phyloP scores from a whole-genome alignment of 306 rosid species.

The Parietaria judaica region DNA sequence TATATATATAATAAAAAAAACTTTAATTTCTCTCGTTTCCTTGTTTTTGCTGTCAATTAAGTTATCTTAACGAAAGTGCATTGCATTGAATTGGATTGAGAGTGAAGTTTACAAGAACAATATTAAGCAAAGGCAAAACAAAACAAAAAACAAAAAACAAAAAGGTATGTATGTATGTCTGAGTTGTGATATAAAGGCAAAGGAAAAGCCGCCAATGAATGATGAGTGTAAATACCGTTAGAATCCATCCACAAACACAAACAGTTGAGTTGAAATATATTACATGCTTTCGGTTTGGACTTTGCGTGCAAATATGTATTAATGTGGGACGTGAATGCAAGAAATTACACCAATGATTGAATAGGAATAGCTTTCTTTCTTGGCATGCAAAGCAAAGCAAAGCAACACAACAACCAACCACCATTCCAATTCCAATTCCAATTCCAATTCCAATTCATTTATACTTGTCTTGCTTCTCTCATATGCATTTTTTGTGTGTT shows the following conservation, averaged over 20 bases:
- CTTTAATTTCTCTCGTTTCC: neutral
- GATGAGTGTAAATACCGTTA: conserved; percentile 2
- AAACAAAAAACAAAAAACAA: neutral
- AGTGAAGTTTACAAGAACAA: conserved; percentile 1
- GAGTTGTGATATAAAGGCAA: neutral
- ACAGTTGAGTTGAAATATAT: neutral
- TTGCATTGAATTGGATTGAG: neutral
- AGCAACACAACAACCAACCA: neutral
- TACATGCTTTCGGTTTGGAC: neutral
- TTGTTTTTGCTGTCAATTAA: neutral
- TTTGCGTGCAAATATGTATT: conserved; percentile 1
- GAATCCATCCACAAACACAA: neutral
- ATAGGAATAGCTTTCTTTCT: neutral
- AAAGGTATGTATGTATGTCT: conserved; percentile 1
- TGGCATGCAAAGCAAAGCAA: conserved; percentile 3
- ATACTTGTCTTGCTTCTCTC: conserved; percentile 12
- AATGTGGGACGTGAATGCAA: neutral
- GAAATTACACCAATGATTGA: conserved; percentile 32
- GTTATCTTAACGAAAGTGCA: neutral
- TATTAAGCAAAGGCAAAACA: conserved; percentile 9
- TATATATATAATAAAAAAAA: no score
- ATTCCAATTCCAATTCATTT: neutral
- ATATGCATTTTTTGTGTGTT: neutral
- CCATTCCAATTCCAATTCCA: neutral
- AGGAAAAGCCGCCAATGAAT: conserved; percentile 11